Percentiles rank a stretch among this genome's conserved stretches.
Conservation (phyloP, 108 stramenopile genomes). For the Fragilariopsis cylindrus region DNA sequence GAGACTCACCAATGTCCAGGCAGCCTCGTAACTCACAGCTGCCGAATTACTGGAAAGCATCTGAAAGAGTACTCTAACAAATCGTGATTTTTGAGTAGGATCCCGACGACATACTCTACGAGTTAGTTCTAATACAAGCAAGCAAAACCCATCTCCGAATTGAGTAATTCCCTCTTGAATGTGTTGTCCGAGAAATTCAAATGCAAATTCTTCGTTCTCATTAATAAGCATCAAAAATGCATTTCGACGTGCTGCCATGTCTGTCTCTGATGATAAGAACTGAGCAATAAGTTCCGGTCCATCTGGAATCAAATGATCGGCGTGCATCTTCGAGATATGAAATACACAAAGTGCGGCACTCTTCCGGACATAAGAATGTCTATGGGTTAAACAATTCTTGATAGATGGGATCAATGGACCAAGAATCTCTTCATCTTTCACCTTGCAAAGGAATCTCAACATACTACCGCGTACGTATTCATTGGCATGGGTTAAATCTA, state of each 20-base stretch:
- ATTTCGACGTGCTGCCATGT: conserved; percentile 93
- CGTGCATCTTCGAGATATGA: conserved; percentile 91
- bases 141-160: conserved; percentile 95
- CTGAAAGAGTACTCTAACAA: conserved; percentile 94
- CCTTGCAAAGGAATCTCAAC: conserved; percentile 98
- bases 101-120: conserved; percentile 95
- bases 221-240: conserved; percentile 99
- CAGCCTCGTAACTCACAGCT: conserved; percentile 98
- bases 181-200: conserved; percentile 95
- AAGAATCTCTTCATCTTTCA: conserved; percentile 96
- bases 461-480: conserved; percentile 99
- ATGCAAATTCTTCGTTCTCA: conserved; percentile 92
- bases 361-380: conserved; percentile 97
- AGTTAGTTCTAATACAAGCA: conserved; percentile 96
- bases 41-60: conserved; percentile 91
- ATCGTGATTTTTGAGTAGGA: conserved; percentile 96
- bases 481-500: conserved; percentile 98
- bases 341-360: conserved; percentile 96
- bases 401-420: conserved; percentile 95
- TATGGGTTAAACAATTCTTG: conserved; percentile 94
- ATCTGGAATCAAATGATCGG: conserved; percentile 92
- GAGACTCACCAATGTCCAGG: conserved; percentile 98
- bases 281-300: conserved; percentile 93
- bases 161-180: conserved; percentile 86
- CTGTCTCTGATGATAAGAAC: conserved; percentile 89